These are phyloP conservation scores for Aeschynomene evenia DNA, from an alignment of 306 rosid genomes.

Conservation along the genomic window DNA sequence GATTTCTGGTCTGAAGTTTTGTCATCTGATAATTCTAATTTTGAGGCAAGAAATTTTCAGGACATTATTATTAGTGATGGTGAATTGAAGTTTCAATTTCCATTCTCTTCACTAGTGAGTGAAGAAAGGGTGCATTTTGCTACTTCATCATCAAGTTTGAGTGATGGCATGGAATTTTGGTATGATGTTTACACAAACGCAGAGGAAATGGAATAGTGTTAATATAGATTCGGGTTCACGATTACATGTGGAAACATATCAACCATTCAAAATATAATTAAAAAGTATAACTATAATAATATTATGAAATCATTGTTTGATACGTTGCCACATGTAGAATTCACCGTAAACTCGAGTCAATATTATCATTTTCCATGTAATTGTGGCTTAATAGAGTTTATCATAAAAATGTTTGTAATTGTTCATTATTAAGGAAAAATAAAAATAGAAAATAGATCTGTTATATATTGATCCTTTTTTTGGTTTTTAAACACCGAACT, in stretches of 20 bases:
- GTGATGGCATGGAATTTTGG: constrained; percentile 53
- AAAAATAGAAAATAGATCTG: background rate
- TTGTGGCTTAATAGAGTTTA: background rate
- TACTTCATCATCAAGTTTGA: constrained; percentile 1
- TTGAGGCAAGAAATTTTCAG: background rate
- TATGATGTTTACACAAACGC: constrained; percentile 37
- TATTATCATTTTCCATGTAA: no score
- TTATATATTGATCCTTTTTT: no score
- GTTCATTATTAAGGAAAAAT: background rate
- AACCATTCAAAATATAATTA: no score
- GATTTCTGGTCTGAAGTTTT: constrained; percentile 64
- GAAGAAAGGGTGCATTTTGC: background rate
- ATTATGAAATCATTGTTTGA: no score
- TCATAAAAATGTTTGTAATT: background rate
- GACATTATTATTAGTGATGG: background rate
- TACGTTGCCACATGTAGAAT: no score
- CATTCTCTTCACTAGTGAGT: constrained; percentile 20
- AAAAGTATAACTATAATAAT: no score
- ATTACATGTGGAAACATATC: no score
- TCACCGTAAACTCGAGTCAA: no score
- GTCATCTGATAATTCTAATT: constrained; percentile 25
- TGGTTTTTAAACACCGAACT: background rate
- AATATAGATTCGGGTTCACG: no score
- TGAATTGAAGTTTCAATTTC: background rate
- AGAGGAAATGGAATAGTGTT: constrained; percentile 40